A percentile compares a stretch with the other conserved stretches of the same genome.
Conservation (phyloP, 805 yeast genomes). For the Priceomyces medius region DNA sequence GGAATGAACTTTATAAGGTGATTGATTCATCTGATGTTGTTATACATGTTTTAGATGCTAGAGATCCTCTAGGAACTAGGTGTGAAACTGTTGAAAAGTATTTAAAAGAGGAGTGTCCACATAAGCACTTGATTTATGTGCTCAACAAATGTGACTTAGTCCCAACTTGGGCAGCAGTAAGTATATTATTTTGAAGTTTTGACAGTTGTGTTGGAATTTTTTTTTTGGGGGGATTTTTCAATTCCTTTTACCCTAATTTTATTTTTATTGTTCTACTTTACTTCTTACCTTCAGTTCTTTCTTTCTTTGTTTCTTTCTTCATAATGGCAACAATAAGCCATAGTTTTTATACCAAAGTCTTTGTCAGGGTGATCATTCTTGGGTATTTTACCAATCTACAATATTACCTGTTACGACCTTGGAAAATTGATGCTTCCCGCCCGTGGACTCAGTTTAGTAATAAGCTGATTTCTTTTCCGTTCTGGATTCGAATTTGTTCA, state of each 20-base stretch:
- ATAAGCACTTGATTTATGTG: constrained; percentile 91
- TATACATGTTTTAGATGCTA: constrained; percentile 93
- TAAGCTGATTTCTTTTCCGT: constrained; percentile 41
- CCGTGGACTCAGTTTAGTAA: constrained; percentile 49
- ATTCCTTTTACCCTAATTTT: no score
- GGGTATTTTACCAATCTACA: constrained; percentile 32
- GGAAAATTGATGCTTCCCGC: constrained; percentile 77
- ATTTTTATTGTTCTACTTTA: constrained; percentile 8
- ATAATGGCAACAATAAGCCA: neutral
- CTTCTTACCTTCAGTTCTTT: constrained; percentile 5
- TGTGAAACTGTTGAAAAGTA: constrained; percentile 92
- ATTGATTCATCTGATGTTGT: constrained; percentile 97
- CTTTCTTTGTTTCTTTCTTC: constrained; percentile 5
- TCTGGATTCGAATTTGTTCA: constrained; percentile 35
- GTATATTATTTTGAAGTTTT: constrained; percentile 41
- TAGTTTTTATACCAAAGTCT: constrained; percentile 62
- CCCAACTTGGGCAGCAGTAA: constrained; percentile 99
- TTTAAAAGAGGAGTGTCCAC: constrained; percentile 91
- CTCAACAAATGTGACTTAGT: constrained; percentile 97
- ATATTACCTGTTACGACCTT: constrained; percentile 93
- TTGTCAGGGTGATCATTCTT: constrained; percentile 69
- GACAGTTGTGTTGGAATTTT: neutral
- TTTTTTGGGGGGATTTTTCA: constrained; percentile 7
- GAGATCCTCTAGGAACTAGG: constrained; percentile 96
- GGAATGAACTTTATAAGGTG: constrained; percentile 97